These are phyloP conservation scores for Candida tallmaniae DNA, from an alignment of 805 yeast species.

Conservation along the genomic window DNA sequence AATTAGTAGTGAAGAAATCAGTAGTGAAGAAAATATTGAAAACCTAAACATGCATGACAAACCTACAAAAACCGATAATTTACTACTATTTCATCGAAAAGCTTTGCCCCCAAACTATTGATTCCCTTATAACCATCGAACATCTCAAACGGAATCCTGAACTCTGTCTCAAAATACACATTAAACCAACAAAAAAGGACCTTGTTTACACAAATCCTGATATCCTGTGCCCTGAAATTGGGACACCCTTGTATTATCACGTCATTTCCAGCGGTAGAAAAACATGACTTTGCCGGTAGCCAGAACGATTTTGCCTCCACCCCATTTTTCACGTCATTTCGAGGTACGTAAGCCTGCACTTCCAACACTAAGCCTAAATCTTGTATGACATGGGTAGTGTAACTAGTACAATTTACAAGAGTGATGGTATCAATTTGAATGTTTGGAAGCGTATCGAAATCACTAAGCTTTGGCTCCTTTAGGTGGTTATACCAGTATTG, in stretches of 20 bases:
- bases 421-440: background rate
- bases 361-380: background rate
- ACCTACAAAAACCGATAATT: too few relatives aligned
- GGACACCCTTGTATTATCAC: background rate
- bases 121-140: conserved; percentile 71
- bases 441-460: background rate
- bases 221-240: conserved; percentile 9
- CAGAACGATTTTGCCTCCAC: conserved; percentile 1
- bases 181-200: conserved; percentile 30
- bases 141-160: conserved; percentile 19
- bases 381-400: background rate
- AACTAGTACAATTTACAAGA: background rate
- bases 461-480: background rate
- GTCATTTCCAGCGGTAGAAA: conserved; percentile 1
- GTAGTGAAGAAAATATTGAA: too few relatives aligned
- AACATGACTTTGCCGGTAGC: background rate
- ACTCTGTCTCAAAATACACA: conserved; percentile 4
- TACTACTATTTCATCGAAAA: conserved; percentile 40
- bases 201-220: conserved; percentile 13
- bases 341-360: background rate
- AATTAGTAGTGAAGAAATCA: too few relatives aligned
- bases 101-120: conserved; percentile 44
- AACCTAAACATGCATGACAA: background rate
- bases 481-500: conserved; percentile 37
- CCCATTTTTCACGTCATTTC: conserved; percentile 3